These are phyloP conservation scores for Cladophialophora exuberans DNA, from an alignment of 2,329 filamentous ascomycete genomes.

Conservation along the genomic window DNA sequence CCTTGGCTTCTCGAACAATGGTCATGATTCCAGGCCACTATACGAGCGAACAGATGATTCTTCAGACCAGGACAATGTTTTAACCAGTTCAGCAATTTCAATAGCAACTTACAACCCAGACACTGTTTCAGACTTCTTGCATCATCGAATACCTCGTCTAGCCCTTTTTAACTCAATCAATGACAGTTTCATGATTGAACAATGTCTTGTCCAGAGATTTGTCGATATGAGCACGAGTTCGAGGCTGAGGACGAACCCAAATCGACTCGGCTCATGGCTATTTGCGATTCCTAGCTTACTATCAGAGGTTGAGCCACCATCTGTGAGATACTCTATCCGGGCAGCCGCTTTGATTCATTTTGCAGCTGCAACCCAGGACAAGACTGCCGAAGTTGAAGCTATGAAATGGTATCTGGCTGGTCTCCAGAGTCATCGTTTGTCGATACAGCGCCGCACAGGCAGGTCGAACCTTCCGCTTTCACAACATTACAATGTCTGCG, in stretches of 20 bases:
- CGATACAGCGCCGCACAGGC: background rate
- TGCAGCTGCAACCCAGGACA: background rate
- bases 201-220: constrained; percentile 7
- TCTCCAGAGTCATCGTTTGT: constrained; percentile 3
- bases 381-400: constrained; percentile 7
- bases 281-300: background rate
- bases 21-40: background rate
- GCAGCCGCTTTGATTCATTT: constrained; percentile 5
- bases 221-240: constrained; percentile 7
- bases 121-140: background rate
- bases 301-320: constrained; percentile 1
- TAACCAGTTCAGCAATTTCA: background rate
- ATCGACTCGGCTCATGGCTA: constrained; percentile 4
- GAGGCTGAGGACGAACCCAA: background rate
- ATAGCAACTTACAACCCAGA: background rate
- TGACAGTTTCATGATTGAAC: background rate
- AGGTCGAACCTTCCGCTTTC: background rate
- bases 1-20: background rate
- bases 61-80: background rate
- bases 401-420: constrained; percentile 7
- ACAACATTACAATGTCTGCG: background rate
- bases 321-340: background rate
- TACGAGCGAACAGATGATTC: no score
- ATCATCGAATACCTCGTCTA: background rate
- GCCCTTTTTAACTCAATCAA: background rate